These are phyloP conservation scores for Debaryomyces nepalensis DNA, from an alignment of 1,139 yeast species.

Conservation along the genomic window DNA sequence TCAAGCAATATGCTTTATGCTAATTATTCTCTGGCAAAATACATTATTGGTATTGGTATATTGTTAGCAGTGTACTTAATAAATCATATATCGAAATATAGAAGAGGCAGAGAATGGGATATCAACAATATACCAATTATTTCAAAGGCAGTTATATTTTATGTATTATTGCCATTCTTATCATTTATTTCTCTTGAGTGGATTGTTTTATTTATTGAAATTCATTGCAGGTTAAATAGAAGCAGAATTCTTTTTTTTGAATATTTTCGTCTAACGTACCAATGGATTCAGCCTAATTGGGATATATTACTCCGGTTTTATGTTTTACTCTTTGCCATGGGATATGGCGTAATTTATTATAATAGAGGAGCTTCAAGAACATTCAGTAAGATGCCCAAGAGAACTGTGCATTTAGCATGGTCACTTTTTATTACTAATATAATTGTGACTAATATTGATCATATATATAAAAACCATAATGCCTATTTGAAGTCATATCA, in stretches of 20 bases:
- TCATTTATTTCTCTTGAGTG: constrained; percentile 17
- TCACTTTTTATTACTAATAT: background rate
- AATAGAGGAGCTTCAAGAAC: constrained; percentile 19
- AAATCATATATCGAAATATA: constrained; percentile 31
- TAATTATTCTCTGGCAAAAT: constrained; percentile 14
- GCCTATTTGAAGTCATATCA: background rate
- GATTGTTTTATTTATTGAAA: constrained; percentile 22
- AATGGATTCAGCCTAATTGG: constrained; percentile 14
- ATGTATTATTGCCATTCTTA: constrained; percentile 31
- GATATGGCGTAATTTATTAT: constrained; percentile 35
- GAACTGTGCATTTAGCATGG: constrained; percentile 28
- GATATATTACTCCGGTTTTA: constrained; percentile 18
- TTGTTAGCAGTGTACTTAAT: constrained; percentile 28
- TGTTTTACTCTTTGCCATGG: constrained; percentile 40
- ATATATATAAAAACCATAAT: background rate
- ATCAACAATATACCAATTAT: constrained; percentile 36
- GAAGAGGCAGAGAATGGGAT: constrained; percentile 32
- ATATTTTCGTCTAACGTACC: constrained; percentile 4
- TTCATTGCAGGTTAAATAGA: constrained; percentile 19
- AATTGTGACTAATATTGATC: constrained; percentile 7
- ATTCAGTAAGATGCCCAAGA: constrained; percentile 21
- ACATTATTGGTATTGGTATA: constrained; percentile 22
- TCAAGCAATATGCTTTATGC: background rate
- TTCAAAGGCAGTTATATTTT: constrained; percentile 36
- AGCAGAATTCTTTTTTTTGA: constrained; percentile 17